Evolutionary conservation across 2,329 filamentous ascomycete genomes (phyloP).

Genomic region (Trichoderma sp.): DNA sequence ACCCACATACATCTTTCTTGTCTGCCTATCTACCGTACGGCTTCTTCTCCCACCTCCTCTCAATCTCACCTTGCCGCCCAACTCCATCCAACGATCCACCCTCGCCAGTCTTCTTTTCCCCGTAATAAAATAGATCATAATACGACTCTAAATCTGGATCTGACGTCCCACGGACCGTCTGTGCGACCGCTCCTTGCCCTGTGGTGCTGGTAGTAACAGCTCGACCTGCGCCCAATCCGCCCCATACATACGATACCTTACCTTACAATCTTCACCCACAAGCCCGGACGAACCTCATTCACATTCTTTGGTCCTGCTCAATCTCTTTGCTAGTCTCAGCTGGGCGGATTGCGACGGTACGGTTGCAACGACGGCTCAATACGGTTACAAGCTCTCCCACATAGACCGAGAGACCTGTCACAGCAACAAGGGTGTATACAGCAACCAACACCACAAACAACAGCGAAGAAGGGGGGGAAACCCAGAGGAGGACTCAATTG

Average conservation of each 20-base stretch:
- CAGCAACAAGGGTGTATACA: neutral
- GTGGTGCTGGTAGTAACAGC: neutral
- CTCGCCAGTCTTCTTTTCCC: neutral
- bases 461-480: neutral
- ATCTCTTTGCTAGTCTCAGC: neutral
- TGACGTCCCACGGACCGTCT: constrained; percentile 10
- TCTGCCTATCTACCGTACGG: neutral
- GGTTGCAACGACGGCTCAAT: neutral
- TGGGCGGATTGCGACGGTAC: neutral
- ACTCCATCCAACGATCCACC: constrained; percentile 18
- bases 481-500: no score
- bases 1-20: neutral
- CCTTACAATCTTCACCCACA: neutral
- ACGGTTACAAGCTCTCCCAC: neutral
- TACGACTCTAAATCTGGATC: constrained; percentile 20
- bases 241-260: neutral
- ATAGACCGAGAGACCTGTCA: neutral
- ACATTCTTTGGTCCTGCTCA: neutral
- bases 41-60: neutral
- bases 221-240: neutral
- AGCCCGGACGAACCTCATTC: neutral
- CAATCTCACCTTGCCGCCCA: neutral
- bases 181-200: constrained; percentile 18
- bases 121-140: neutral
- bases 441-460: neutral